Evolutionary conservation across 331 rosid species (phyloP).

Genomic region (Malus hybrid): DNA sequence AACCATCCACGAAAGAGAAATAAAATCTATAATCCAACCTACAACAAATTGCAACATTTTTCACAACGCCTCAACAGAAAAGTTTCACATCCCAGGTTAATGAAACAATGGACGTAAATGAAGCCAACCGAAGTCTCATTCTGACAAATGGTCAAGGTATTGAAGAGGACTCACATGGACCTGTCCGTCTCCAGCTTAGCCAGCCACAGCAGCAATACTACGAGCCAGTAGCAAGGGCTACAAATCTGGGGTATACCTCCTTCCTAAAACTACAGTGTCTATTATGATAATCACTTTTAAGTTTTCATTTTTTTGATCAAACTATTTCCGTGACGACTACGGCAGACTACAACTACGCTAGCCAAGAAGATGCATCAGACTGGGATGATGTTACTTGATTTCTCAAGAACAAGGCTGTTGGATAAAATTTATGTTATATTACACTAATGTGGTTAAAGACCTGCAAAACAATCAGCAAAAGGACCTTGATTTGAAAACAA

Average conservation of each 20-base stretch:
- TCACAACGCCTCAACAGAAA: conserved; percentile 26
- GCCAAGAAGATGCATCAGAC: conserved; percentile 21
- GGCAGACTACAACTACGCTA: conserved; percentile 61
- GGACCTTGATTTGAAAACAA: conserved; percentile 16
- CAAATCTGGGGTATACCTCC: conserved; percentile 58
- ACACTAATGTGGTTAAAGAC: conserved; percentile 17
- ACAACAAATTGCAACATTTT: conserved; percentile 1
- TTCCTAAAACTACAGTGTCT: conserved; percentile 10
- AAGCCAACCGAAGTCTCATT: conserved; percentile 32
- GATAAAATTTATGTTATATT: conserved; percentile 30
- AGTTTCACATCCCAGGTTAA: conserved; percentile 51
- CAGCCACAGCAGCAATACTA: conserved; percentile 62
- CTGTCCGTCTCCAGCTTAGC: conserved; percentile 85
- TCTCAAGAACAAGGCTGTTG: conserved; percentile 36
- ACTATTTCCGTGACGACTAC: conserved; percentile 30
- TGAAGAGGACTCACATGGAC: conserved; percentile 48
- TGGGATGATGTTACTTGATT: conserved; percentile 14
- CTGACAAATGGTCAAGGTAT: conserved; percentile 38
- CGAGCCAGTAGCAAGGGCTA: conserved; percentile 35
- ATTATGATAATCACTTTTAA: conserved; percentile 13
- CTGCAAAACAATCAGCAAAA: conserved; percentile 18
- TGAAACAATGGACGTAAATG: conserved; percentile 53
- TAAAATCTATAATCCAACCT: conserved; percentile 9
- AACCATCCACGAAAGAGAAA: conserved; percentile 6
- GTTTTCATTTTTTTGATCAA: conserved; percentile 20